Conservation (phyloP, 2,329 filamentous ascomycete genomes). For the Hymenoscyphus salicellus region DNA sequence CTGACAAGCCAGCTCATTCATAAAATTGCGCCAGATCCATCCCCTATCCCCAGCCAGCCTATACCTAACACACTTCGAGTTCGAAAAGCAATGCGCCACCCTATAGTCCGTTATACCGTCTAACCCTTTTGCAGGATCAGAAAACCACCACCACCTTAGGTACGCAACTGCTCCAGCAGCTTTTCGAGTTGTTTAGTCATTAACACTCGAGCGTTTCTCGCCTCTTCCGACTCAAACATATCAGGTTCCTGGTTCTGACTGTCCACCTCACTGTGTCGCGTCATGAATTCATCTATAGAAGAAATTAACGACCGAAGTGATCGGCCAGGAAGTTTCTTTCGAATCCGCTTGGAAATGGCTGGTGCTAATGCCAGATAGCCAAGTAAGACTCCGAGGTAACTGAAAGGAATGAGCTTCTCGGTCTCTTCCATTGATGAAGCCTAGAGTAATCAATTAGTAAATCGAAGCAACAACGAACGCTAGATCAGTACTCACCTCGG, state of each 20-base stretch:
- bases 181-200: slow-evolving; percentile 1
- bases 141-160: not conserved
- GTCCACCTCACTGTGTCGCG: slow-evolving; percentile 58
- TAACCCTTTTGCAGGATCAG: not conserved
- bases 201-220: not conserved
- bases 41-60: no score
- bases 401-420: slow-evolving; percentile 77
- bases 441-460: slow-evolving; percentile 39
- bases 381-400: slow-evolving; percentile 80
- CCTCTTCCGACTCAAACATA: not conserved
- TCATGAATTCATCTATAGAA: slow-evolving; percentile 60
- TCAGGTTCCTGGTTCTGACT: not conserved
- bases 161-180: not conserved
- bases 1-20: no score
- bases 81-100: no score
- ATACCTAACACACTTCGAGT: no score
- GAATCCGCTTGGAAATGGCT: slow-evolving; percentile 43
- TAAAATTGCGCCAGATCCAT: no score
- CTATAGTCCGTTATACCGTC: no score
- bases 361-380: slow-evolving; percentile 70
- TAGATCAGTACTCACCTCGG: slow-evolving; percentile 55
- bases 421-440: slow-evolving; percentile 71
- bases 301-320: slow-evolving; percentile 50
- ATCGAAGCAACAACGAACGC: not conserved
- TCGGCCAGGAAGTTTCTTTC: slow-evolving; percentile 43